Conservation (phyloP, 108 stramenopile genomes). For the Fragilaria crotonensis region DNA sequence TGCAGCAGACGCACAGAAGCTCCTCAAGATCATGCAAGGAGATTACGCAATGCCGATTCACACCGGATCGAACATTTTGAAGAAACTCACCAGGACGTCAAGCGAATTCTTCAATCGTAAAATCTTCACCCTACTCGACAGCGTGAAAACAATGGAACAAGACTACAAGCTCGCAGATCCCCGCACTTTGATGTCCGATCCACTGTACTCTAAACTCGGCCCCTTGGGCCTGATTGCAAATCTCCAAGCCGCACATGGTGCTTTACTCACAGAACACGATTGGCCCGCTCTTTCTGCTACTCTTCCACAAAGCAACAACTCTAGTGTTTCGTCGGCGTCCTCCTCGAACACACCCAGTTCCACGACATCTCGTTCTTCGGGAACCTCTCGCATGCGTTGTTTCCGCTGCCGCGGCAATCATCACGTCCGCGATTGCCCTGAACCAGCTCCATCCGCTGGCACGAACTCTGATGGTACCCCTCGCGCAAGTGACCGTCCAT, state of each 20-base stretch:
- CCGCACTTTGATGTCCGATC: neutral
- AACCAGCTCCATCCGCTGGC: no score
- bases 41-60: neutral
- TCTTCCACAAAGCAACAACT: no score
- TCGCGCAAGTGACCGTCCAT: no score
- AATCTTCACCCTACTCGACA: neutral
- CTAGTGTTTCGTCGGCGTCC: no score
- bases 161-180: neutral
- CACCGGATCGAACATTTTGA: neutral
- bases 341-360: no score
- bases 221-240: neutral
- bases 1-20: neutral
- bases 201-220: neutral
- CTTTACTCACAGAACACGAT: neutral
- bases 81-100: neutral
- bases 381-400: no score
- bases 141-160: neutral
- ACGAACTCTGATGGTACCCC: no score
- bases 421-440: no score
- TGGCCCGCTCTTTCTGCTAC: neutral
- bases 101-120: neutral
- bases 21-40: neutral
- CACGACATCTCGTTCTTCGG: no score
- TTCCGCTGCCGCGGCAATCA: no score
- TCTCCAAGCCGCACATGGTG: neutral